phyloP scores from a whole-genome alignment of 2,329 filamentous ascomycete species.

The Chalaropsis ovoidea region DNA sequence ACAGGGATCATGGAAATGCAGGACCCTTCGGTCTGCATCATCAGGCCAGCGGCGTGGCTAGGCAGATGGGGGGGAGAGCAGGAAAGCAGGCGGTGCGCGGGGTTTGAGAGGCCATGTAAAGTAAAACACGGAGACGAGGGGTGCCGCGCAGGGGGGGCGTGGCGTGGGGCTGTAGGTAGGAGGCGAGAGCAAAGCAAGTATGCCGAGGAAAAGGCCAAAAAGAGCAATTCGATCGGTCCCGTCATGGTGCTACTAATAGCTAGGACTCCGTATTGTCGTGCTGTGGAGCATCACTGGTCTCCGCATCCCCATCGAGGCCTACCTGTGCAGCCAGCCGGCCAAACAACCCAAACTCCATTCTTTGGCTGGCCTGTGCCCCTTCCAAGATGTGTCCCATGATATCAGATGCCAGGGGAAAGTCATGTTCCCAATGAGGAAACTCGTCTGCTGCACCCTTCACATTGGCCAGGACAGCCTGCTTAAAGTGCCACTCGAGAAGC shows the following conservation, averaged over 20 bases:
- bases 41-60: no score
- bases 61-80: no score
- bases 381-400: not conserved
- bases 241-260: no score
- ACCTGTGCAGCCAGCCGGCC: not conserved
- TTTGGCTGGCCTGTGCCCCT: not conserved
- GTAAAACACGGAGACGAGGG: conserved; percentile 1
- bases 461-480: not conserved
- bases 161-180: not conserved
- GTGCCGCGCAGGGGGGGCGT: not conserved
- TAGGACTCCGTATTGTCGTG: no score
- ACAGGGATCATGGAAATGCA: no score
- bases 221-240: no score
- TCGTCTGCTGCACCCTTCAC: not conserved
- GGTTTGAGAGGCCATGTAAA: no score
- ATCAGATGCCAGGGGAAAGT: not conserved
- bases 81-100: no score
- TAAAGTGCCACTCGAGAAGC: not conserved
- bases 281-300: no score
- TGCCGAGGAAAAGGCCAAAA: not conserved
- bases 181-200: not conserved
- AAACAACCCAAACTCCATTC: not conserved
- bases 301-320: no score
- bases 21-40: no score
- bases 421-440: not conserved